Conservation (phyloP, 257 asterid genomes). For the Solanum etuberosum region DNA sequence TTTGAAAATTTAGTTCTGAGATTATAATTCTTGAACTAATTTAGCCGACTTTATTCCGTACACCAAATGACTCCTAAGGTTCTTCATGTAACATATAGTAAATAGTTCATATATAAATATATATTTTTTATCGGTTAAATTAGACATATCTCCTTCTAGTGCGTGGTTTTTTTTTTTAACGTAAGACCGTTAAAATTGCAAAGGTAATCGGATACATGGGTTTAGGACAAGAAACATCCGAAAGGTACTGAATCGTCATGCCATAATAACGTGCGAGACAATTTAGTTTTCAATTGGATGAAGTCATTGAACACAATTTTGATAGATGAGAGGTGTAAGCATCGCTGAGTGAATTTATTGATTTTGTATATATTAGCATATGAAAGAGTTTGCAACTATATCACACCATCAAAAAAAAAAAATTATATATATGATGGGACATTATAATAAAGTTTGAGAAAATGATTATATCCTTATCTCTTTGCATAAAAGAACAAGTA, state of each 20-base stretch:
- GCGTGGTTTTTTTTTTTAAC: no score
- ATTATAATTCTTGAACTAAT: no score
- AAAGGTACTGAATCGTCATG: background rate
- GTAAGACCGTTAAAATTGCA: no score
- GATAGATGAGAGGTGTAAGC: no score
- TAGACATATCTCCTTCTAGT: background rate
- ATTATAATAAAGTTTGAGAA: background rate
- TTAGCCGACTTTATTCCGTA: no score
- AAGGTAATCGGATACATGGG: background rate
- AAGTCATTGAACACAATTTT: no score
- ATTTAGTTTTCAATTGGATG: accelerated
- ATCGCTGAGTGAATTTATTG: background rate
- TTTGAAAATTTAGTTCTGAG: accelerated
- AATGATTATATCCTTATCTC: background rate
- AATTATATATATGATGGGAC: background rate
- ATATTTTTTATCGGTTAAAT: background rate
- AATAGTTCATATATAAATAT: background rate
- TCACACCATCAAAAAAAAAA: no score
- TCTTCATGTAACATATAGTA: background rate
- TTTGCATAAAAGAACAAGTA: background rate
- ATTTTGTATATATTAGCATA: background rate
- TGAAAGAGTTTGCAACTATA: background rate
- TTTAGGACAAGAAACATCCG: background rate
- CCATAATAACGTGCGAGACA: accelerated
- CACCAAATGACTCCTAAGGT: background rate